Evolutionary conservation across 306 rosid genomes (phyloP).

Genomic region (Vicia villosa): DNA sequence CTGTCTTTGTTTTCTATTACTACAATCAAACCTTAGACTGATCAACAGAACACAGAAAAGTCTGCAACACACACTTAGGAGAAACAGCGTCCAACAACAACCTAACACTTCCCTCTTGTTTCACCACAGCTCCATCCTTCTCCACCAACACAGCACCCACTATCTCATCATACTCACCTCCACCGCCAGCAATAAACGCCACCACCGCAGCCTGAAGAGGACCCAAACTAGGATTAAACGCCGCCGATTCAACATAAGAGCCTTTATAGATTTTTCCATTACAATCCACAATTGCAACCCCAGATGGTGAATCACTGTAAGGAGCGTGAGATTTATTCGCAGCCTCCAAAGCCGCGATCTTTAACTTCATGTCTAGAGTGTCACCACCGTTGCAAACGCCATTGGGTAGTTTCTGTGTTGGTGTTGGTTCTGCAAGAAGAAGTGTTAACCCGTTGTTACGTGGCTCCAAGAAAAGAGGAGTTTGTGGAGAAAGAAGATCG

Average conservation of each 20-base stretch:
- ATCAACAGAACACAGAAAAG: conserved; percentile 37
- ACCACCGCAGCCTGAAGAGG: conserved; percentile 81
- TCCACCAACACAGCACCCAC: conserved; percentile 74
- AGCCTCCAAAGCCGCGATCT: conserved; percentile 65
- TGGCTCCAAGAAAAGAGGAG: conserved; percentile 65
- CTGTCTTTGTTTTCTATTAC: background rate
- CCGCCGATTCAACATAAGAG: conserved; percentile 84
- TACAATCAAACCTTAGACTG: background rate
- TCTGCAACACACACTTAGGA: conserved; percentile 46
- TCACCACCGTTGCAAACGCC: conserved; percentile 32
- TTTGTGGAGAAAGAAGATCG: conserved; percentile 55
- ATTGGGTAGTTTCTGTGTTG: background rate
- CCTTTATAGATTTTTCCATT: conserved; percentile 59
- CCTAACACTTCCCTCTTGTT: conserved; percentile 68
- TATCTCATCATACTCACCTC: conserved; percentile 55
- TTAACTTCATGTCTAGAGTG: background rate
- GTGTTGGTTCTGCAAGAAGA: background rate
- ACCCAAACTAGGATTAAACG: conserved; percentile 88
- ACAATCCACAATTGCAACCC: conserved; percentile 65
- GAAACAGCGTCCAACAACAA: conserved; percentile 60
- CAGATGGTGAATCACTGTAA: conserved; percentile 78
- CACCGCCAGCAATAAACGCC: conserved; percentile 64
- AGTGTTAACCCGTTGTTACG: conserved; percentile 51
- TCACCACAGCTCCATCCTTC: conserved; percentile 59
- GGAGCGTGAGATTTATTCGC: conserved; percentile 87